phyloP scores from a whole-genome alignment of 2,329 filamentous ascomycete genomes.

The Cylindrodendrum hubeiense region DNA sequence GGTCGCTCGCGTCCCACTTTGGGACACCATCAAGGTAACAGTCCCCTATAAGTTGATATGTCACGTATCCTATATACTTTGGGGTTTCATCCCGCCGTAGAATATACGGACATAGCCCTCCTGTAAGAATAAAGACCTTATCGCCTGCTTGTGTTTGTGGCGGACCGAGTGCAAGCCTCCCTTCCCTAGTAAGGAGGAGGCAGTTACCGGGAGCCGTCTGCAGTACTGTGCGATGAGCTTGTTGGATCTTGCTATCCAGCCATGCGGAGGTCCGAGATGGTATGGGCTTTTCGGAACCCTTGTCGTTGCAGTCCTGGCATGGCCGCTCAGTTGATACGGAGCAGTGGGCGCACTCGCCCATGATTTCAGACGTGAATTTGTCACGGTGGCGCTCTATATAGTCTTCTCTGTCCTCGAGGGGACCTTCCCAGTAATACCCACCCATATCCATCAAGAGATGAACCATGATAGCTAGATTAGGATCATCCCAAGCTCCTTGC shows the following conservation, averaged over 20 bases:
- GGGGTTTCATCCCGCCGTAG: slow-evolving; percentile 10
- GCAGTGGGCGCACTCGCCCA: slow-evolving; percentile 16
- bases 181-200: slow-evolving; percentile 26
- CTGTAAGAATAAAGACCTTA: slow-evolving; percentile 30
- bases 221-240: slow-evolving; percentile 13
- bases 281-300: slow-evolving; percentile 3
- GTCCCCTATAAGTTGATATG: slow-evolving; percentile 31
- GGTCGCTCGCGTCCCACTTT: slow-evolving; percentile 11
- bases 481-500: slow-evolving; percentile 20
- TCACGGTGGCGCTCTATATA: slow-evolving; percentile 1
- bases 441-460: slow-evolving; percentile 7
- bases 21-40: slow-evolving; percentile 26
- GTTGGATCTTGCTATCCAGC: slow-evolving; percentile 2
- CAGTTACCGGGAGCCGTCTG: slow-evolving; percentile 28
- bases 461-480: slow-evolving; percentile 26
- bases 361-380: slow-evolving; percentile 18
- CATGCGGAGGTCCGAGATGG: slow-evolving; percentile 1
- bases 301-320: slow-evolving; percentile 11
- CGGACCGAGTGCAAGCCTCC: slow-evolving; percentile 26
- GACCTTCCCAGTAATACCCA: not conserved
- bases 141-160: slow-evolving; percentile 20
- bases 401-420: not conserved
- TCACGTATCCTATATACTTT: not conserved
- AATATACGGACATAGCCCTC: slow-evolving; percentile 36
- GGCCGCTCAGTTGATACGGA: not conserved